phyloP scores from a whole-genome alignment of 768 basidiomycete species.

The Tremella fuciformis region DNA sequence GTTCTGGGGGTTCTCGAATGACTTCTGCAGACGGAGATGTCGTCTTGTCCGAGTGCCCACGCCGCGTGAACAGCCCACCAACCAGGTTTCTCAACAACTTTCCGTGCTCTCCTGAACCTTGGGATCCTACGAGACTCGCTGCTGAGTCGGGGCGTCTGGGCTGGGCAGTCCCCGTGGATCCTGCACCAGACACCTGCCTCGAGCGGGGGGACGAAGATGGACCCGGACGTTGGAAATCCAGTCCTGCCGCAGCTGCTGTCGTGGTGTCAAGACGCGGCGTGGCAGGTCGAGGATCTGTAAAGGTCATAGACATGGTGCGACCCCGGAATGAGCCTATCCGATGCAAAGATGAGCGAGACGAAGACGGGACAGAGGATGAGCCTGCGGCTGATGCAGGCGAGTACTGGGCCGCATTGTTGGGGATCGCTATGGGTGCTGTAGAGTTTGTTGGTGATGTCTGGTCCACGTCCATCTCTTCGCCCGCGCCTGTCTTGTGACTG shows the following conservation, averaged over 20 bases:
- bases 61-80: conserved; percentile 31
- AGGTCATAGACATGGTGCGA: conserved; percentile 16
- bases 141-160: not conserved
- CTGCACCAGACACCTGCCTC: not conserved
- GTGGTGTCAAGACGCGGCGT: conserved; percentile 29
- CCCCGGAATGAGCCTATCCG: conserved; percentile 8
- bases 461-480: conserved; percentile 17
- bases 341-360: conserved; percentile 31
- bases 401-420: not conserved
- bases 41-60: not conserved
- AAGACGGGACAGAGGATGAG: conserved; percentile 37
- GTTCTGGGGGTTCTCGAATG: too few relatives aligned
- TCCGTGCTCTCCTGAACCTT: conserved; percentile 6
- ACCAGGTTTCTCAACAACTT: conserved; percentile 36
- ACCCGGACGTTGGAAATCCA: not conserved
- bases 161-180: not conserved
- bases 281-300: conserved; percentile 21
- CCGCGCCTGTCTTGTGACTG: not conserved
- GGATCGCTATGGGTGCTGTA: not conserved
- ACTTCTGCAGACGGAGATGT: too few relatives aligned
- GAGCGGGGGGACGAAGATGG: conserved; percentile 6
- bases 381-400: conserved; percentile 22
- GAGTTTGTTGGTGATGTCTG: not conserved
- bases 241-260: not conserved
- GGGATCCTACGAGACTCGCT: not conserved